A percentile compares a stretch with the other conserved stretches of the same genome.
Evolutionary conservation across 2,329 filamentous ascomycete genomes (phyloP).

Genomic region (Mycosphaerella sp.): DNA sequence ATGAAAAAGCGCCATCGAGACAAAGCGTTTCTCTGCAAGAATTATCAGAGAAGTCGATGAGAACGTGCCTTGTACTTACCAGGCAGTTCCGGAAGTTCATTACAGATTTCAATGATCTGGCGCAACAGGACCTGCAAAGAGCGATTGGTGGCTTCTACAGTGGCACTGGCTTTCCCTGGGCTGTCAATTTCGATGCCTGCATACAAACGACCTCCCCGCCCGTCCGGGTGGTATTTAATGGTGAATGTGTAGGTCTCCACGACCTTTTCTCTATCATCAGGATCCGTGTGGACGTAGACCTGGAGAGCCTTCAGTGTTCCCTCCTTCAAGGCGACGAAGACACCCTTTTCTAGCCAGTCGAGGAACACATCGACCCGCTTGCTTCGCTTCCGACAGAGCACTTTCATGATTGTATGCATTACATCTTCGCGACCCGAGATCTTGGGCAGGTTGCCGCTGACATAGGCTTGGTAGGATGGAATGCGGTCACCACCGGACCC

Average conservation of each 20-base stretch:
- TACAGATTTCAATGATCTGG: conserved; percentile 36
- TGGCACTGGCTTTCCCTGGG: conserved; percentile 30
- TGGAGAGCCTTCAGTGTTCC: conserved; percentile 42
- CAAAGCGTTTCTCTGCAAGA: conserved; percentile 33
- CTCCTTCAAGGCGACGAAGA: conserved; percentile 42
- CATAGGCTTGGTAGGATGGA: conserved; percentile 32
- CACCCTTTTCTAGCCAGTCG: conserved; percentile 44
- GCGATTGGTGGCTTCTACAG: conserved; percentile 36
- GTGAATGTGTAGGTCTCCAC: conserved; percentile 47
- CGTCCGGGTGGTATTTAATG: conserved; percentile 37
- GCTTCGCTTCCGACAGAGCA: conserved; percentile 38
- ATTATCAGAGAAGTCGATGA: background rate
- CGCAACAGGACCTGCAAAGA: conserved; percentile 42
- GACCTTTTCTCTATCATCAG: conserved; percentile 32
- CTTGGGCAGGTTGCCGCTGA: conserved; percentile 18
- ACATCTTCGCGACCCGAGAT: conserved; percentile 7
- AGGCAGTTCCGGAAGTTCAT: conserved; percentile 39
- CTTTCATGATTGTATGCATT: conserved; percentile 28
- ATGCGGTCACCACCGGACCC: conserved; percentile 13
- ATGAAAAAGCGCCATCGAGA: conserved; percentile 44
- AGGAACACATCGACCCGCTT: conserved; percentile 40
- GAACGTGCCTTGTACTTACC: conserved; percentile 28
- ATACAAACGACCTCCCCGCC: conserved; percentile 13
- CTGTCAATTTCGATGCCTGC: conserved; percentile 29
- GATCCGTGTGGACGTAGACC: conserved; percentile 41